Percentiles rank a stretch among this genome's conserved stretches.
Evolutionary conservation across 176 grass and related monocot genomes (phyloP).

Genomic region (Zizania latifolia): DNA sequence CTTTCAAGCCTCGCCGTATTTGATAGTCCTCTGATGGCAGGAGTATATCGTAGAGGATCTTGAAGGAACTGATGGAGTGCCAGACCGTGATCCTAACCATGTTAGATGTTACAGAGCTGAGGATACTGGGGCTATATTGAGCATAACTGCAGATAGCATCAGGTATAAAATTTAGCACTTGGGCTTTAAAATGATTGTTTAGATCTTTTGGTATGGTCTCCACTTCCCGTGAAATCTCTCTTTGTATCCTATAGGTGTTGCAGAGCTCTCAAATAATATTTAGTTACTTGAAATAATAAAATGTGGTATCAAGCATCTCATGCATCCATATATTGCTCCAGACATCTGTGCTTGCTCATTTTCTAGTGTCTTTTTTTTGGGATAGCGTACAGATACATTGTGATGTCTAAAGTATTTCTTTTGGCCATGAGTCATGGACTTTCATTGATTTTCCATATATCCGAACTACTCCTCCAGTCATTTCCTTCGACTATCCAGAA

Average conservation of each 20-base stretch:
- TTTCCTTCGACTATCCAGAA: not conserved
- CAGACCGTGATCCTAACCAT: conserved; percentile 87
- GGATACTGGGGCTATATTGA: conserved; percentile 89
- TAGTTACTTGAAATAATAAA: conserved; percentile 7
- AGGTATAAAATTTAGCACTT: conserved; percentile 13
- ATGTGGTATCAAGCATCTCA: not conserved
- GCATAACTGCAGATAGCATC: conserved; percentile 35
- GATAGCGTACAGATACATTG: not conserved
- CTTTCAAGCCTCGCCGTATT: no score
- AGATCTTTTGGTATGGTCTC: not conserved
- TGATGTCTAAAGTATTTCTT: not conserved
- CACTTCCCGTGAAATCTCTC: conserved; percentile 2
- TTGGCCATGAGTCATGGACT: not conserved
- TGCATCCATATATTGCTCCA: not conserved
- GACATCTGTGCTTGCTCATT: not conserved
- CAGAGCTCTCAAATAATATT: not conserved
- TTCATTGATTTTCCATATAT: not conserved
- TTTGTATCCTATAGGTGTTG: not conserved
- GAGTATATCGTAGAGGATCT: conserved; percentile 94
- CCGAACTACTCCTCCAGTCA: not conserved
- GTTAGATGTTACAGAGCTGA: conserved; percentile 71
- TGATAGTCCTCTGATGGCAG: conserved; percentile 37
- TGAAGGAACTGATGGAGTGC: conserved; percentile 56
- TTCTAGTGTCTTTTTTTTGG: conserved; percentile 10
- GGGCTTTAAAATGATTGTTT: conserved; percentile 16